Percentiles rank a stretch among this genome's conserved stretches.
These are phyloP conservation scores for Caulochytrium protostelioides DNA, from an alignment of 371 early-diverging fungal genomes.

Conservation along the genomic window DNA sequence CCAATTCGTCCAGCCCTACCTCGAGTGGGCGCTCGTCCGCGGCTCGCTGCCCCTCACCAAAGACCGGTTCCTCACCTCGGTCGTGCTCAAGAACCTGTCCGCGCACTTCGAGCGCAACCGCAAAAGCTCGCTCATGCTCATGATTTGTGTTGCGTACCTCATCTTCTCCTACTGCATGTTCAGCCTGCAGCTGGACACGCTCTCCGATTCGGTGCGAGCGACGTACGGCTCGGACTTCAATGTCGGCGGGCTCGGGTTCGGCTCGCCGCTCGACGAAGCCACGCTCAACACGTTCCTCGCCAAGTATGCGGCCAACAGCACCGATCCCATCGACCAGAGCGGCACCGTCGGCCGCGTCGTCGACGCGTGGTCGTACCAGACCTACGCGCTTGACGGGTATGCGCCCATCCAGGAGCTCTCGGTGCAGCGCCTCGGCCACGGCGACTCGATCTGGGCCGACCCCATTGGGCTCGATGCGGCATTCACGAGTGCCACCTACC, in stretches of 20 bases:
- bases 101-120: slow-evolving; percentile 8
- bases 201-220: slow-evolving; percentile 5
- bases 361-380: too few relatives aligned
- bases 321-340: too few relatives aligned
- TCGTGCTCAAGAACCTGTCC: slow-evolving; percentile 10
- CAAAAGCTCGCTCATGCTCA: slow-evolving; percentile 10
- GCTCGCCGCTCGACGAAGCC: slow-evolving; percentile 1
- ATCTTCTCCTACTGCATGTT: slow-evolving; percentile 12
- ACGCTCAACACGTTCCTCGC: too few relatives aligned
- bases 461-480: too few relatives aligned
- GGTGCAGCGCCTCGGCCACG: too few relatives aligned
- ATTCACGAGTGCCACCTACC: too few relatives aligned
- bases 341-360: too few relatives aligned
- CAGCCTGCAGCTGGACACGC: slow-evolving; percentile 3
- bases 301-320: too few relatives aligned
- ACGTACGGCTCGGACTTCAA: slow-evolving; percentile 7
- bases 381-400: too few relatives aligned
- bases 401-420: too few relatives aligned
- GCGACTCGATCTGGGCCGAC: too few relatives aligned
- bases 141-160: slow-evolving; percentile 9
- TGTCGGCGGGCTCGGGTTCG: slow-evolving; percentile 3
- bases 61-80: slow-evolving; percentile 3
- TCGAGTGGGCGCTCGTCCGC: slow-evolving; percentile 1
- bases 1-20: slow-evolving; percentile 3
- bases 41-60: not conserved